Percentiles rank a stretch among this genome's conserved stretches.
Evolutionary conservation across 1,284 basidiomycete species (phyloP).

Genomic region (Cutaneotrichosporon daszewskae): DNA sequence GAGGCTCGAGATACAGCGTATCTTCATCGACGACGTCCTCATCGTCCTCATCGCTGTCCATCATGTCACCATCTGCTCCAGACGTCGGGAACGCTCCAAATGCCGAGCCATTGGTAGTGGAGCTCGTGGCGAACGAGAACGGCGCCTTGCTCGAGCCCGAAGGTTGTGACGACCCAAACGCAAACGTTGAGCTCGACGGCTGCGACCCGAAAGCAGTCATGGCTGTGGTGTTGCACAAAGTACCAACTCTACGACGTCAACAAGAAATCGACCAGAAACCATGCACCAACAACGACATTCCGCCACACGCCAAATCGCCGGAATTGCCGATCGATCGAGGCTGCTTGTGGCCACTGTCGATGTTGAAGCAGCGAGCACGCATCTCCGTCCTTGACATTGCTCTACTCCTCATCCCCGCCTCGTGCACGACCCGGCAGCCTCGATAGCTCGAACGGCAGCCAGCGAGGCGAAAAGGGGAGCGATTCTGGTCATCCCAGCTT

Average conservation of each 20-base stretch:
- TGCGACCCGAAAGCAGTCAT: constrained; percentile 4
- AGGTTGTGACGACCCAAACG: constrained; percentile 5
- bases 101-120: constrained; percentile 3
- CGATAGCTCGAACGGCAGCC: no score
- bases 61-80: background rate
- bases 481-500: background rate
- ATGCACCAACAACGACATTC: background rate
- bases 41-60: constrained; percentile 5
- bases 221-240: background rate
- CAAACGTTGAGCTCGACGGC: constrained; percentile 4
- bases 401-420: no score
- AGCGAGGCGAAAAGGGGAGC: no score
- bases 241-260: background rate
- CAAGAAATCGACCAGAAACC: constrained; percentile 1
- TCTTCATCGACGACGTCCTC: constrained; percentile 4
- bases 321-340: no score
- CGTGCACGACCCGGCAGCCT: no score
- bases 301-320: no score
- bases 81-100: constrained; percentile 11
- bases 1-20: constrained; percentile 26
- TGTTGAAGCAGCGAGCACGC: no score
- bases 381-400: no score
- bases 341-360: no score
- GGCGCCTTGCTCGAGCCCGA: constrained; percentile 3
- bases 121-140: constrained; percentile 11